These are phyloP conservation scores for Leptoxyphium fumago DNA, from an alignment of 2,329 filamentous ascomycete species.

Conservation along the genomic window DNA sequence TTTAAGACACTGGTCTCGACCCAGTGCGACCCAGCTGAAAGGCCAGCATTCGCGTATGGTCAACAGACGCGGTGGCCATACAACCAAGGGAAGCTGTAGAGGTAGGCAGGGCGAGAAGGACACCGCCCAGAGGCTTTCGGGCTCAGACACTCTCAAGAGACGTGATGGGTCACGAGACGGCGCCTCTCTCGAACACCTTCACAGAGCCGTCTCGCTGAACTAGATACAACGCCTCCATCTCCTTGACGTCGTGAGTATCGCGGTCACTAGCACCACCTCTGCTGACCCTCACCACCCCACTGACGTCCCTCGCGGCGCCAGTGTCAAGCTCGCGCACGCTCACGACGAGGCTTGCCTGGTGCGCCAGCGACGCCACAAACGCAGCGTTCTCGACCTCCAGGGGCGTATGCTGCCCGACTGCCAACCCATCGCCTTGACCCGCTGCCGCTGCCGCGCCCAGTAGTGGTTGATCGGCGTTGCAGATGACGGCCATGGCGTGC, in stretches of 20 bases:
- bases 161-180: conserved; percentile 14
- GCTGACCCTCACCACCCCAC: conserved; percentile 69
- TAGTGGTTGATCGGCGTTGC: conserved; percentile 61
- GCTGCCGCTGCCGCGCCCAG: conserved; percentile 33
- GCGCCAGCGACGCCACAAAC: conserved; percentile 58
- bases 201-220: conserved; percentile 66
- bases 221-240: conserved; percentile 68
- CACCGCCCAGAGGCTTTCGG: too few relatives aligned
- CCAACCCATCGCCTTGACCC: conserved; percentile 4
- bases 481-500: conserved; percentile 50
- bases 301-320: conserved; percentile 79
- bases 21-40: too few relatives aligned
- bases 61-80: too few relatives aligned
- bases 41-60: too few relatives aligned
- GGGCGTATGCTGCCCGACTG: conserved; percentile 34
- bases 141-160: too few relatives aligned
- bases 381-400: conserved; percentile 57
- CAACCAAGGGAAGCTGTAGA: too few relatives aligned
- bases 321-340: conserved; percentile 67
- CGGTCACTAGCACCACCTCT: conserved; percentile 30
- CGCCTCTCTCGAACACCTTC: conserved; percentile 72
- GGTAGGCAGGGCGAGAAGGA: too few relatives aligned
- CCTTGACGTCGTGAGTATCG: conserved; percentile 16
- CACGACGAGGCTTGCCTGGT: conserved; percentile 57
- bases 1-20: too few relatives aligned